Evolutionary conservation across 1,139 yeast genomes (phyloP).

Genomic region (Candida sojae): DNA sequence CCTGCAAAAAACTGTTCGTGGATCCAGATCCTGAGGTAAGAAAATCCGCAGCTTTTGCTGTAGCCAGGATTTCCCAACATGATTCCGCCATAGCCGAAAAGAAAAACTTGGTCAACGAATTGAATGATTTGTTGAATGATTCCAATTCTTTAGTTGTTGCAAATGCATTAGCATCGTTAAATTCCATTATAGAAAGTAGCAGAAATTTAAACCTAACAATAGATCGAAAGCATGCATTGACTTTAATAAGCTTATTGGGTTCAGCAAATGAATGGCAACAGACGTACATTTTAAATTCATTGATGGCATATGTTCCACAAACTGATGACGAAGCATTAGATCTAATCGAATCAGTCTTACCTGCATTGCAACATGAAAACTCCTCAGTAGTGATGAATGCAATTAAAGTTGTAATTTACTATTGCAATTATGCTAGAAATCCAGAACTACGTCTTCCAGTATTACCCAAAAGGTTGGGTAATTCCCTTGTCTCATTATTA

Average conservation of each 20-base stretch:
- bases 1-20: slow-evolving; percentile 34
- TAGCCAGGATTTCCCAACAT: slow-evolving; percentile 66
- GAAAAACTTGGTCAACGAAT: slow-evolving; percentile 48
- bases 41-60: slow-evolving; percentile 68
- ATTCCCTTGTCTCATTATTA: slow-evolving; percentile 69
- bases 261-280: slow-evolving; percentile 84
- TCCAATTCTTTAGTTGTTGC: slow-evolving; percentile 67
- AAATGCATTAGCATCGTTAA: slow-evolving; percentile 70
- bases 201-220: slow-evolving; percentile 53
- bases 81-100: slow-evolving; percentile 50
- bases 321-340: slow-evolving; percentile 62
- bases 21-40: slow-evolving; percentile 65
- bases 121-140: slow-evolving; percentile 61
- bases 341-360: slow-evolving; percentile 67
- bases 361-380: slow-evolving; percentile 79
- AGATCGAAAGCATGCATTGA: slow-evolving; percentile 56
- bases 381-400: slow-evolving; percentile 81
- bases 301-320: slow-evolving; percentile 74
- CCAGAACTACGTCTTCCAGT: slow-evolving; percentile 49
- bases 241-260: slow-evolving; percentile 49
- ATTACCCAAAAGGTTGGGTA: slow-evolving; percentile 64
- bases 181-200: slow-evolving; percentile 62
- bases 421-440: slow-evolving; percentile 63
- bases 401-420: slow-evolving; percentile 68
- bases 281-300: slow-evolving; percentile 64